Evolutionary conservation across 257 asterid genomes (phyloP).

Genomic region (Forsythia suspensa): DNA sequence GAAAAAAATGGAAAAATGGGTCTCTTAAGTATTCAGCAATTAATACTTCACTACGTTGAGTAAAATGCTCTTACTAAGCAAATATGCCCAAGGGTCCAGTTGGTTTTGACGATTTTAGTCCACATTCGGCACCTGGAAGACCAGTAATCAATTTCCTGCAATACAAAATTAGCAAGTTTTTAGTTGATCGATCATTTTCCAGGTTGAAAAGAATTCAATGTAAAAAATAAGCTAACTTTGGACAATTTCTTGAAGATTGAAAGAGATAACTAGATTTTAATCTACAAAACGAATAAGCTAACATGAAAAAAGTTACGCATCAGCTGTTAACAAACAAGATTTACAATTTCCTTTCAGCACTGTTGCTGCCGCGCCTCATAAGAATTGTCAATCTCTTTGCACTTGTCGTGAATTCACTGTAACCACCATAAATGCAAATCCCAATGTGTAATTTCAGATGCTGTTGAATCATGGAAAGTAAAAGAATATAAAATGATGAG

Average conservation of each 20-base stretch:
- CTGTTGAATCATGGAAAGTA: neutral
- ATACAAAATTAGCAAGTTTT: conserved; percentile 18
- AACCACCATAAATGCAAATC: neutral
- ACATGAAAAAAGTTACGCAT: neutral
- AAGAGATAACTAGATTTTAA: too few relatives aligned
- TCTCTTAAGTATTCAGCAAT: conserved; percentile 8
- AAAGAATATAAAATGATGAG: too few relatives aligned
- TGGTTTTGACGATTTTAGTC: conserved; percentile 80
- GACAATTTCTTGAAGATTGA: neutral
- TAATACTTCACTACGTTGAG: neutral
- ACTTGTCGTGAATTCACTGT: conserved; percentile 64
- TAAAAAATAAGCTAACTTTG: neutral
- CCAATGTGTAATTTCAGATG: neutral
- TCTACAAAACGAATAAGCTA: neutral
- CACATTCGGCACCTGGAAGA: conserved; percentile 67
- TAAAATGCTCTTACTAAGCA: conserved; percentile 35
- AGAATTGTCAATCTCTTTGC: conserved; percentile 77
- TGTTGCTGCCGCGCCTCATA: conserved; percentile 45
- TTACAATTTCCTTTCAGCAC: conserved; percentile 51
- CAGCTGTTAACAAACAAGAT: neutral
- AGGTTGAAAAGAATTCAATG: neutral
- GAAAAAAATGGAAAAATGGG: neutral
- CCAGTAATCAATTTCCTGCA: conserved; percentile 78
- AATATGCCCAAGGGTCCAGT: conserved; percentile 74
- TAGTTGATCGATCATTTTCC: conserved; percentile 3